Percentiles rank a stretch among this genome's conserved stretches.
phyloP scores from a whole-genome alignment of 2,329 filamentous ascomycete genomes.

The Alternaria triticimaculans region DNA sequence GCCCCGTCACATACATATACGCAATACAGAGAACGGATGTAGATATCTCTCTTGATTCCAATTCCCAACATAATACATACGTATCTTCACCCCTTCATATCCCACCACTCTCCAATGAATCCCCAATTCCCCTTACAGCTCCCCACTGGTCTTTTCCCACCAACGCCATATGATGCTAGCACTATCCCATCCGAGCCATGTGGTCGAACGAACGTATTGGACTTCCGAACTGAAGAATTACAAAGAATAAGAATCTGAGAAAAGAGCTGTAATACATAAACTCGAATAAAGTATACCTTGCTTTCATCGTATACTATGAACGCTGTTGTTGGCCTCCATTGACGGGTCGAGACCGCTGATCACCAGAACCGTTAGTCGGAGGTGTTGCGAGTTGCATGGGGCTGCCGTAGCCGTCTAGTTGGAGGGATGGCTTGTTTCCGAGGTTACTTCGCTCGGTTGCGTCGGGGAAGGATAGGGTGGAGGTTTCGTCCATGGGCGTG shows the following conservation, averaged over 20 bases:
- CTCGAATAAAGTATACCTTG: not conserved
- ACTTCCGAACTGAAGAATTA: conserved; percentile 1
- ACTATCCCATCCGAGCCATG: not conserved
- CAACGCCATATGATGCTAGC: conserved; percentile 9
- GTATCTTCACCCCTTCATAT: not conserved
- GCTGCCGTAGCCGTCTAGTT: conserved; percentile 29
- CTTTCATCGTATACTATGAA: not conserved
- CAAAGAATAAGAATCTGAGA: conserved; percentile 6
- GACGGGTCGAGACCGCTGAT: conserved; percentile 13
- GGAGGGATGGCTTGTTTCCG: conserved; percentile 10
- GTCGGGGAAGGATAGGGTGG: conserved; percentile 8
- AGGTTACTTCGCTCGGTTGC: conserved; percentile 22
- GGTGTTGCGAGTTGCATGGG: conserved; percentile 56
- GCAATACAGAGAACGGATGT: not conserved
- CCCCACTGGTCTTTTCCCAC: not conserved
- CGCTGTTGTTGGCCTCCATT: not conserved
- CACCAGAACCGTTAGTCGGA: conserved; percentile 43
- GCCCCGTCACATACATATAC: not conserved
- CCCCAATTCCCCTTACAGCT: not conserved
- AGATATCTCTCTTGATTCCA: not conserved
- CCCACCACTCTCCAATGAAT: not conserved
- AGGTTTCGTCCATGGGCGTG: conserved; percentile 35
- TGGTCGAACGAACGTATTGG: not conserved
- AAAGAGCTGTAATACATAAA: not conserved
- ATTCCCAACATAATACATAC: not conserved